phyloP scores from a whole-genome alignment of 495 filamentous ascomycete species.

The Neurospora sp. region DNA sequence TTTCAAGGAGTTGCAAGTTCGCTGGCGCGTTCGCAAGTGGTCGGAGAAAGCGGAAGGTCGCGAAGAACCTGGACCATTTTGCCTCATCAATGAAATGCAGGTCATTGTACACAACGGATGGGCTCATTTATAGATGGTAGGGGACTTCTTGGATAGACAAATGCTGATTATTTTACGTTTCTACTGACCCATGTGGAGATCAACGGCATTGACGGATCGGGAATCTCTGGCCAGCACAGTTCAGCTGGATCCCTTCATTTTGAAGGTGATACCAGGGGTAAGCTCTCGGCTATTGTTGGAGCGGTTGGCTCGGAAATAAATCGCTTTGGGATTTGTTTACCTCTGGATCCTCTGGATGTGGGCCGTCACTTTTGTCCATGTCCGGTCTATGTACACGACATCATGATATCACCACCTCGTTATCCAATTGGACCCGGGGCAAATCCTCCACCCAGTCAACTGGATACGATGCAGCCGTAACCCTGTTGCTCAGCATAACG shows the following conservation, averaged over 20 bases:
- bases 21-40: conserved; percentile 29
- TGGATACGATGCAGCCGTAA: neutral
- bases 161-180: neutral
- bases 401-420: neutral
- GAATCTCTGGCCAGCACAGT: neutral
- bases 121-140: conserved; percentile 50
- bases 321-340: neutral
- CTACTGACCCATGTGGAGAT: neutral
- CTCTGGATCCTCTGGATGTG: neutral
- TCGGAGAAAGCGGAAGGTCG: conserved; percentile 28
- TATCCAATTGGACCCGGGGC: neutral
- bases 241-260: neutral
- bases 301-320: neutral
- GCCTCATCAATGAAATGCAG: conserved; percentile 80
- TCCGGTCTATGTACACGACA: neutral
- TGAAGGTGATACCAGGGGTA: neutral
- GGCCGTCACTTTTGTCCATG: neutral
- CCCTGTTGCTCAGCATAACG: neutral
- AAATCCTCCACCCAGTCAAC: neutral
- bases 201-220: neutral
- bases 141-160: neutral
- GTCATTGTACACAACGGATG: conserved; percentile 64
- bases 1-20: conserved; percentile 23
- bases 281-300: neutral
- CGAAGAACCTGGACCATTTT: conserved; percentile 49